Conservation (phyloP, 169 alveolate species). For the Cryptosporidium sp. region DNA sequence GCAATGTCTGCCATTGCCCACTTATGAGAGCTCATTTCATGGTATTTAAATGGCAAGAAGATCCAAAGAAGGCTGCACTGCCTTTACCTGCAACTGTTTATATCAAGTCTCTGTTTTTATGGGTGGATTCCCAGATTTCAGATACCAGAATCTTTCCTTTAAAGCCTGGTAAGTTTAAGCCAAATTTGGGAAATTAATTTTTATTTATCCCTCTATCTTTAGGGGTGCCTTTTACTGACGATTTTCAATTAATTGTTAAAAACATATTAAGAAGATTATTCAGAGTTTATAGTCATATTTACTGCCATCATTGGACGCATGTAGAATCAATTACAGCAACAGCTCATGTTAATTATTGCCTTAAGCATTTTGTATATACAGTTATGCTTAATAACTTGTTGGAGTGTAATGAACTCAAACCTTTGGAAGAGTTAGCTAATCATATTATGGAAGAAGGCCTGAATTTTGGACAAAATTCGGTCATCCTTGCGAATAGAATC, state of each 20-base stretch:
- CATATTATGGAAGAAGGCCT: slow-evolving; percentile 49
- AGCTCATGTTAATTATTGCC: slow-evolving; percentile 67
- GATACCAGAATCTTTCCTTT: slow-evolving; percentile 68
- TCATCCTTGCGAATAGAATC: not conserved
- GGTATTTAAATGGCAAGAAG: slow-evolving; percentile 76
- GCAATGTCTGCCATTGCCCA: slow-evolving; percentile 69
- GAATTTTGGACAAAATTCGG: not conserved
- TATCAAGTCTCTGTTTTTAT: slow-evolving; percentile 56
- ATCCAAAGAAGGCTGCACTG: slow-evolving; percentile 68
- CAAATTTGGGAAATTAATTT: not conserved
- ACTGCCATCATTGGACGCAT: slow-evolving; percentile 76
- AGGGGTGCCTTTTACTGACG: slow-evolving; percentile 65
- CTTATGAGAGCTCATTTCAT: slow-evolving; percentile 76
- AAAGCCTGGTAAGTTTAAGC: slow-evolving; percentile 71
- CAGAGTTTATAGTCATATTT: slow-evolving; percentile 72
- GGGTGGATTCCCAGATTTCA: slow-evolving; percentile 68
- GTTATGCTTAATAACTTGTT: slow-evolving; percentile 23
- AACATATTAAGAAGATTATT: slow-evolving; percentile 58
- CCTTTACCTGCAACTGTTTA: slow-evolving; percentile 75
- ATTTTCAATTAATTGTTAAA: slow-evolving; percentile 50
- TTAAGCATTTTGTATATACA: slow-evolving; percentile 66
- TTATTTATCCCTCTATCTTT: not conserved
- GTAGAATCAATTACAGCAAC: slow-evolving; percentile 63
- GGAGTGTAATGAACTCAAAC: slow-evolving; percentile 64
- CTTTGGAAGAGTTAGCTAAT: slow-evolving; percentile 64